Conservation (phyloP, 345 rosid genomes). For the Alliaria petiolata region DNA sequence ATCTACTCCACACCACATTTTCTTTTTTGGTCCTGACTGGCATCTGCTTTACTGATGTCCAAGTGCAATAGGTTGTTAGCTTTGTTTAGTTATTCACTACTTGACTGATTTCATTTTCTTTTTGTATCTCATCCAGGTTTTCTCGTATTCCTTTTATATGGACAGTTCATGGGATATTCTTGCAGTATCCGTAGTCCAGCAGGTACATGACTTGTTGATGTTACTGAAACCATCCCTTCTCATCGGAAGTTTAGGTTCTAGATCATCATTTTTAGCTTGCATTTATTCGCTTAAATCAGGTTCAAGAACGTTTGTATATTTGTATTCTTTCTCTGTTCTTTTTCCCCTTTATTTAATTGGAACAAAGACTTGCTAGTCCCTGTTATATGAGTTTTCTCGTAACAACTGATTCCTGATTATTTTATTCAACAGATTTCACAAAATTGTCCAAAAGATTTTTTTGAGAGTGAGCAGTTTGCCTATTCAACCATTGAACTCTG, state of each 20-base stretch:
- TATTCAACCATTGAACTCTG: constrained; percentile 66
- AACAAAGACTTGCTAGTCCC: neutral
- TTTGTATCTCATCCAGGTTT: too few species aligned
- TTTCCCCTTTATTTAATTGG: neutral
- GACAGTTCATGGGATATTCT: constrained; percentile 87
- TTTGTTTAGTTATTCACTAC: too few species aligned
- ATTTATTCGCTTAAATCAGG: neutral
- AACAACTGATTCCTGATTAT: neutral
- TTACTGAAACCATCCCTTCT: neutral
- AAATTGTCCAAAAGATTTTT: constrained; percentile 57
- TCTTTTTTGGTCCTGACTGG: too few species aligned
- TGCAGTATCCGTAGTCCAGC: too few species aligned
- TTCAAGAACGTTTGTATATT: neutral
- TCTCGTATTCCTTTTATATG: constrained; percentile 48
- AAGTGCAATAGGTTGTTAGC: too few species aligned
- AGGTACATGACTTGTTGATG: constrained; percentile 46
- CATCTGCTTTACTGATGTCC: too few species aligned
- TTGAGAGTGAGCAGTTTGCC: constrained; percentile 55
- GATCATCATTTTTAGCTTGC: neutral
- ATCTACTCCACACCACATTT: too few species aligned
- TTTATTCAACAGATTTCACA: constrained; percentile 34
- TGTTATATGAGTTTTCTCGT: constrained; percentile 1
- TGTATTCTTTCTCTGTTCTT: constrained; percentile 5
- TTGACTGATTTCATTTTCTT: too few species aligned
- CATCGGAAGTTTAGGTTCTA: constrained; percentile 3